Percentiles rank a stretch among this genome's conserved stretches.
These are phyloP conservation scores for Lachnellula hyalina DNA, from an alignment of 2,329 filamentous ascomycete genomes.

Conservation along the genomic window DNA sequence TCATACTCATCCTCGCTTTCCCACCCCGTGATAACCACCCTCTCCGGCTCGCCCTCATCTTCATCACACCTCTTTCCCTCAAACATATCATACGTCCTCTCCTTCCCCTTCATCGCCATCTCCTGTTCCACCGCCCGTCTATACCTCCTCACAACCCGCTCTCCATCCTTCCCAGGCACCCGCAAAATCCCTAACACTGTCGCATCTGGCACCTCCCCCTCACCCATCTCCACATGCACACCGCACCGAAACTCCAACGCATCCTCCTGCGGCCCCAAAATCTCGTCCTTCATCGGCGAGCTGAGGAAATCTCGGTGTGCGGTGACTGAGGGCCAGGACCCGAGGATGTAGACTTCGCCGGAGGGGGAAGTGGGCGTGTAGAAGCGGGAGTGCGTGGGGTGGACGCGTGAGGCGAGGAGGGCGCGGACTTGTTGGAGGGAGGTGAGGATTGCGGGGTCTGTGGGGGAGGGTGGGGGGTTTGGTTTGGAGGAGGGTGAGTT, in stretches of 20 bases:
- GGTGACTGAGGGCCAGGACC: neutral
- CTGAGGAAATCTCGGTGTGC: neutral
- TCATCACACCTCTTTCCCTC: neutral
- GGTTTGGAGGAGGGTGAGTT: neutral
- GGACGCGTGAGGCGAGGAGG: neutral
- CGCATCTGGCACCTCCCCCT: neutral
- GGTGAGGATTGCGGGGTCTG: neutral
- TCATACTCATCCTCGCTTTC: neutral
- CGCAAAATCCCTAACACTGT: neutral
- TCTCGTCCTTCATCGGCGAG: neutral
- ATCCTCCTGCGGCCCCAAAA: constrained; percentile 1
- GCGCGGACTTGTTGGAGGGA: neutral
- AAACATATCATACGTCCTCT: neutral
- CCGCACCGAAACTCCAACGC: neutral
- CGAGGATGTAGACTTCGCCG: constrained; percentile 3
- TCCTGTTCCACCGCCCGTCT: neutral
- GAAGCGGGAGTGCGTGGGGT: constrained; percentile 2
- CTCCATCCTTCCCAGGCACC: neutral
- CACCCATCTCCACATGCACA: neutral
- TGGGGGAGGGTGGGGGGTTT: neutral
- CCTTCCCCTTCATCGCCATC: neutral
- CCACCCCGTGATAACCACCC: neutral
- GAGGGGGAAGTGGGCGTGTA: neutral
- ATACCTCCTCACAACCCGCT: neutral
- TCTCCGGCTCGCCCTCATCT: neutral